Evolutionary conservation across 176 grass and related monocot species (phyloP), one percentile per base, ranked within the genome.

Genomic region (Cocos nucifera): DNA sequence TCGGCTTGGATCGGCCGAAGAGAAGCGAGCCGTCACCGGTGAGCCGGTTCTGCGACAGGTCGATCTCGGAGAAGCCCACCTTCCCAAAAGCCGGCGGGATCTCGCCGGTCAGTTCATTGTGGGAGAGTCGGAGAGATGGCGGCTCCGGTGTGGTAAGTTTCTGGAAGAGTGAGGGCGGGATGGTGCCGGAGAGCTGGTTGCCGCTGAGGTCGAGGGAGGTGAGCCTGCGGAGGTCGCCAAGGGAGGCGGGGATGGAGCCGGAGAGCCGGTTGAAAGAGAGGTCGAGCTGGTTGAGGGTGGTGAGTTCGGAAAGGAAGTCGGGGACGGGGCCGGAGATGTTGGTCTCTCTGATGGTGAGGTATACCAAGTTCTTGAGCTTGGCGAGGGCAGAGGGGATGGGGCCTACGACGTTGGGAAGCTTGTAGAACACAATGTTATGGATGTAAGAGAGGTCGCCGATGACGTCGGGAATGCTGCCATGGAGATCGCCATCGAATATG

Each of bases 181-280:
- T 20, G 59, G 44, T 39, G 73, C 90, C 86, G 24, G 74, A 75
- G 8, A 95, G 80, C 54, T 63, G 23, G 77, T 95, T 95, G 67
- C 75, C 70, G 69, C 90, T 86, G 59, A 95, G 73, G 69, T 95
- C 85, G 9, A 95, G 9, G 77, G 83, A 89, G 26, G 83, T 6
- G 53, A 95, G 81, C 15, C 50, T 22, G 0, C 71, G 63, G 9
- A 89, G 75, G 15, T 26, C 53, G 56, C 57, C 22, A 0, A 89
- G 82, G 12, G 54, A 58, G 10, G 27, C 0, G 0, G 79, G 86
- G 50, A 95, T 86, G 5, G 90, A 48, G 1, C 86, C 90, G 0
- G 82, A 64, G n/a, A 95, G 76, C 73, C 73, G 83, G 77, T 82
- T 80, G 75, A 67, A 51, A 4, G 85, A 25, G 66, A 95, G 77